A percentile compares a stretch with the other conserved stretches of the same genome.
Conservation (phyloP, 1,284 basidiomycete genomes). For the Schizophyllum amplum region DNA sequence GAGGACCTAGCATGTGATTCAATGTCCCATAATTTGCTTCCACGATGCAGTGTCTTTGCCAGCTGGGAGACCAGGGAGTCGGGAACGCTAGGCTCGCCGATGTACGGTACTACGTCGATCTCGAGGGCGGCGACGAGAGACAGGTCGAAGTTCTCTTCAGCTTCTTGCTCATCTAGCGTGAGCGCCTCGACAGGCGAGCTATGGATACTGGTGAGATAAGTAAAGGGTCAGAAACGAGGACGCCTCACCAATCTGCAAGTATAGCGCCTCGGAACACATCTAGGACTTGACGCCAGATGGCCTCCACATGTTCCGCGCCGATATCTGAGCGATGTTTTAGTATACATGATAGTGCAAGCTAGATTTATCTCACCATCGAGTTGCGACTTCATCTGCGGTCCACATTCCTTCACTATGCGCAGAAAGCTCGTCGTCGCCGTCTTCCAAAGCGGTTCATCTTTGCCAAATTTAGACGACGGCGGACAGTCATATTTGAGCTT, state of each 20-base stretch:
- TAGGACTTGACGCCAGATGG: slow-evolving; percentile 81
- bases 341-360: neutral
- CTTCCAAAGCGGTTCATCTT: slow-evolving; percentile 86
- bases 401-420: slow-evolving; percentile 58
- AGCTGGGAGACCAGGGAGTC: slow-evolving; percentile 67
- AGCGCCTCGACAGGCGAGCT: slow-evolving; percentile 50
- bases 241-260: slow-evolving; percentile 75
- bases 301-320: slow-evolving; percentile 54
- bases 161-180: slow-evolving; percentile 56
- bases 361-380: slow-evolving; percentile 32
- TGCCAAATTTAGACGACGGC: slow-evolving; percentile 74
- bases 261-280: slow-evolving; percentile 79
- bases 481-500: slow-evolving; percentile 95
- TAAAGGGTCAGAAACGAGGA: neutral
- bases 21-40: slow-evolving; percentile 47
- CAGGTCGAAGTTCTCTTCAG: slow-evolving; percentile 86
- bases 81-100: slow-evolving; percentile 66
- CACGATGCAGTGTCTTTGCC: slow-evolving; percentile 67
- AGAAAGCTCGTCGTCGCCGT: slow-evolving; percentile 74
- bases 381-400: slow-evolving; percentile 38
- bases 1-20: neutral
- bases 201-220: slow-evolving; percentile 3
- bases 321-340: slow-evolving; percentile 33
- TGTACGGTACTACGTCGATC: slow-evolving; percentile 67
- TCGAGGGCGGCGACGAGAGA: slow-evolving; percentile 75